Base-by-base conservation (phyloP, 2,329 filamentous ascomycete genomes). In the Nothophoma quercina region DNA sequence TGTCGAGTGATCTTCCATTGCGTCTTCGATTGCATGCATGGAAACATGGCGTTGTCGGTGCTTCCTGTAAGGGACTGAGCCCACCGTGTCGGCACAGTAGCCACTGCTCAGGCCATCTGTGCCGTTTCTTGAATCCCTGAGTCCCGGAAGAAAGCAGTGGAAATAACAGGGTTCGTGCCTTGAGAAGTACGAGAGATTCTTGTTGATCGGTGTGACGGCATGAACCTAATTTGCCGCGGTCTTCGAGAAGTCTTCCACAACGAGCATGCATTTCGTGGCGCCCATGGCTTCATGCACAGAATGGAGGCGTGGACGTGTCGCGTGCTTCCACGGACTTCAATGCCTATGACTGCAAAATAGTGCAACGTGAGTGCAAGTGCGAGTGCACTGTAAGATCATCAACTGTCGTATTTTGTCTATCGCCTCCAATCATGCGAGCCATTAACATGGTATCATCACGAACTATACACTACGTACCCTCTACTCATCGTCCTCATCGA, bases 401-500 rank as follows among this genome's bases (percentile, higher is more conserved):
- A 35, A 47, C 42, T 30, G 22, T 60, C 38, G 41, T 44, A 55
- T 62, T 56, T 63, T 61, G 46, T 63, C 56, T 61, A 62, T 56
- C 55, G 55, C 51, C 36, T 33, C 48, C 47, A 49, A 48, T 60
- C 56, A 59, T 59, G 50, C 40, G 26, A 49, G 49, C 56, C 57
- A 56, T 60, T 55, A 55, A 54, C 53, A 59, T 58, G 60, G 58
- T 63, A 62, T 63, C 61, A 60, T 58, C 55, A 52, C 47, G 58
- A 46, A 54, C 48, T 49, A 40, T 38, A 39, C 45, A 39, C 38
- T 32, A 42, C 39, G 38, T 8, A 26, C 23, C 12, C 18, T 43
- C 50, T 82, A 81, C 64, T 84, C 83, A 54, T 84, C 81, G 33
- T 81, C 82, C 43, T 80, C 82, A 45, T 80, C 83, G 62, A 81